Evolutionary conservation across 2,329 filamentous ascomycete species (phyloP), one percentile per base, ranked within the genome.

Genomic region (Aureobasidium sp.): DNA sequence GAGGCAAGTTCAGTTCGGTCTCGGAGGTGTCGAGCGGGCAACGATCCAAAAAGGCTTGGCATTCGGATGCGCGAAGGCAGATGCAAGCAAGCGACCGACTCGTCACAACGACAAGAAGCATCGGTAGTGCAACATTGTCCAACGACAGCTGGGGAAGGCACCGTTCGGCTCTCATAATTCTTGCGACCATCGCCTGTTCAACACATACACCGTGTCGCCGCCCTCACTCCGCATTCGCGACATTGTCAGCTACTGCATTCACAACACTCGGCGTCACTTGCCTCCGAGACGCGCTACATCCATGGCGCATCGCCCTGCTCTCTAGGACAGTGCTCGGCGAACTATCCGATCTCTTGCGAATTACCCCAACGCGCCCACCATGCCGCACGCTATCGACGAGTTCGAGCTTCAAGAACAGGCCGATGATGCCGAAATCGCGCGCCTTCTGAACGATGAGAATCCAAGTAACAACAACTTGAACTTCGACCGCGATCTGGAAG

Each of bases 371-470:
- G n/a, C n/a, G 39, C 53, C 65, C 55, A 66, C 17, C 46, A 76
- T 76, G 74, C 74, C 74, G 44, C 74, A 76, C 68, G 73, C 74
- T 3, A 70, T 71, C 50, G 65, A 67, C n/a, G 65, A 68, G 47
- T 65, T 64, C 36, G 63, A 64, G 41, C 62, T 64, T 34, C 59
- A 66, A 39, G 50, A 62, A 58, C 63, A 66, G 52, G 66, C 65
- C 39, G 70, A 72, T 62, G 68, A 69, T n/a, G 65, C 64, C 27
- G 66, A 69, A 57, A 72, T 73, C 64, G 61, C 64, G 36, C 63
- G 66, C 32, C 71, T 71, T 50, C 64, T 74, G 59, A 66, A 66
- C 41, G 67, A 65, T 27, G 66, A 68, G 15, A 68, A 66, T 10
- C 65, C 67, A 12, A 66, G 64, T 23, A 67, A 67, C 34, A 68